phyloP scores from a whole-genome alignment of 2,329 filamentous ascomycete species.

The Eutypa lata region DNA sequence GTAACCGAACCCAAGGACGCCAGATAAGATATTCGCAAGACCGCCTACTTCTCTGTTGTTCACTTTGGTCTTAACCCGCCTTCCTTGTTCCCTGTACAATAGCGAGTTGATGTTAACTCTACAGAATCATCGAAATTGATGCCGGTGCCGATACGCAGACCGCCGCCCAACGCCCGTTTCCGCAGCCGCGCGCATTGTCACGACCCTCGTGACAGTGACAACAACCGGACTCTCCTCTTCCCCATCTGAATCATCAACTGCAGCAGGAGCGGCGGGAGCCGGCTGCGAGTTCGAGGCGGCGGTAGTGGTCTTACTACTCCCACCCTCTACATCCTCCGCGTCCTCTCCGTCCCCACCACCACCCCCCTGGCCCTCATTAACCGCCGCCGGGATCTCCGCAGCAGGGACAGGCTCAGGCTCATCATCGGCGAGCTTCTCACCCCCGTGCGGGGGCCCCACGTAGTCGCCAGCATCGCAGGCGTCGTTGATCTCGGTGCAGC shows the following conservation, averaged over 20 bases:
- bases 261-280: neutral
- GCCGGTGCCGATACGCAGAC: too few relatives aligned
- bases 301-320: neutral
- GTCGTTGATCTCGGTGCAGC: constrained; percentile 51
- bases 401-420: constrained; percentile 19
- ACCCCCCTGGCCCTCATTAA: constrained; percentile 5
- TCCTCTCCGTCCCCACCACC: neutral
- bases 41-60: too few relatives aligned
- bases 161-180: neutral
- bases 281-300: neutral
- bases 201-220: neutral
- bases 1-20: too few relatives aligned
- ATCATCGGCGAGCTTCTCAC: constrained; percentile 28
- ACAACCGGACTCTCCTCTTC: neutral
- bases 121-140: too few relatives aligned
- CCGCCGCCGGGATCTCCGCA: constrained; percentile 18
- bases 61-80: too few relatives aligned
- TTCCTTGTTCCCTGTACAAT: too few relatives aligned
- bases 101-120: too few relatives aligned
- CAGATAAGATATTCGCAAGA: too few relatives aligned
- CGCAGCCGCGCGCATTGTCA: neutral
- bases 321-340: neutral
- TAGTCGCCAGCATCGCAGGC: constrained; percentile 41
- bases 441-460: constrained; percentile 45
- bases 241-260: neutral